Evolutionary conservation across 768 basidiomycete species (phyloP).

Genomic region (Leccinum barrowsii): DNA sequence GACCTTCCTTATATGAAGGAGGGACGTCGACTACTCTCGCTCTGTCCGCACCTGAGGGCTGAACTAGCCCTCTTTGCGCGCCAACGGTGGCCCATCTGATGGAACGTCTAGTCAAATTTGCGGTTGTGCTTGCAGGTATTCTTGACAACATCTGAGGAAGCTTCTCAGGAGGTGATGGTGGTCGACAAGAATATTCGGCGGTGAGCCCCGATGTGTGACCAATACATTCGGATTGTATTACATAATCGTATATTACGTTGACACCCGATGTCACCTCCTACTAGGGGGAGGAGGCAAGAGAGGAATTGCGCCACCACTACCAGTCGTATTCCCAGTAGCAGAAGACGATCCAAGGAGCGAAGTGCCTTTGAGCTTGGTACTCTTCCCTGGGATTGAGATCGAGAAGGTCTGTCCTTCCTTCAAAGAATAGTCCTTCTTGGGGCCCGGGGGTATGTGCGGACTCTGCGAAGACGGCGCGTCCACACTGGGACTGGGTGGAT

Average conservation of each 20-base stretch:
- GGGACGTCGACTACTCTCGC: conserved; percentile 83
- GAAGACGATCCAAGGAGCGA: conserved; percentile 37
- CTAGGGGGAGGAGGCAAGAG: conserved; percentile 86
- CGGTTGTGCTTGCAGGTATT: conserved; percentile 39
- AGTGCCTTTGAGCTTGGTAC: conserved; percentile 35
- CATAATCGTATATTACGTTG: conserved; percentile 16
- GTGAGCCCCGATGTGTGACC: conserved; percentile 5
- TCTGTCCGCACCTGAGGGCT: conserved; percentile 78
- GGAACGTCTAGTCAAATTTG: conserved; percentile 27
- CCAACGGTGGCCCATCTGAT: conserved; percentile 19
- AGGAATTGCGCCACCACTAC: conserved; percentile 45
- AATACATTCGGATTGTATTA: conserved; percentile 11
- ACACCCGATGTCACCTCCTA: conserved; percentile 37
- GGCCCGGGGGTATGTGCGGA: conserved; percentile 64
- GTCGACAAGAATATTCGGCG: conserved; percentile 6
- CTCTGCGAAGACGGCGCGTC: conserved; percentile 44
- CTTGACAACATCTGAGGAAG: conserved; percentile 52
- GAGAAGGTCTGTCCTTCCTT: conserved; percentile 96
- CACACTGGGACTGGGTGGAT: conserved; percentile 44
- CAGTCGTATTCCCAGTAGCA: conserved; percentile 22
- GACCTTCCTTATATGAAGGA: conserved; percentile 62
- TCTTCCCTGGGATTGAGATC: conserved; percentile 84
- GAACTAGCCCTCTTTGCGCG: conserved; percentile 61
- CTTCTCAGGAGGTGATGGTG: conserved; percentile 10
- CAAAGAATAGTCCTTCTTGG: conserved; percentile 90